Evolutionary conservation across 495 filamentous ascomycete genomes (phyloP).

Genomic region (Daldinia childiae): DNA sequence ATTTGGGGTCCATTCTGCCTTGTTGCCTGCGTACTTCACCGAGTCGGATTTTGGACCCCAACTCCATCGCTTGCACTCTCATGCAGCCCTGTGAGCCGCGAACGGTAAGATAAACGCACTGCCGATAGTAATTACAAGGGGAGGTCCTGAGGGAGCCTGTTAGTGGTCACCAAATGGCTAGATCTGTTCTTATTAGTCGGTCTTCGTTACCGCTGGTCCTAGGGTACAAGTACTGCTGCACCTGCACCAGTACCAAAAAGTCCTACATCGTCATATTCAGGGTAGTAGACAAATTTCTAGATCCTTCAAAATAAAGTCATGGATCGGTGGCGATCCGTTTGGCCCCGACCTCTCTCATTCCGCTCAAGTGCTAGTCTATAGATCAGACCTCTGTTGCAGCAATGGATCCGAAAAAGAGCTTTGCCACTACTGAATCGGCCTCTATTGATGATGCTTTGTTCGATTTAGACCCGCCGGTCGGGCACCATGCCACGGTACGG

Average conservation of each 20-base stretch:
- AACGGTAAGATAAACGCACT: conserved; percentile 47
- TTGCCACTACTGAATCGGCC: conserved; percentile 40
- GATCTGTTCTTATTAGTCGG: conserved; percentile 39
- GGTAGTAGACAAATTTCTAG: conserved; percentile 44
- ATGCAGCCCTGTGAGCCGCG: conserved; percentile 50
- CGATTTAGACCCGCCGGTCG: conserved; percentile 43
- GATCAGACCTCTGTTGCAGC: conserved; percentile 19
- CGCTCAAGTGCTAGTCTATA: conserved; percentile 41
- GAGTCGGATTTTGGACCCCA: conserved; percentile 49
- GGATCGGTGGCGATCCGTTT: conserved; percentile 46
- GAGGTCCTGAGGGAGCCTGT: conserved; percentile 45
- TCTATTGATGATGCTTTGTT: conserved; percentile 36
- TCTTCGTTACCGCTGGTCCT: conserved; percentile 48
- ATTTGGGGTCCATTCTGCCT: conserved; percentile 49
- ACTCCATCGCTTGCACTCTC: conserved; percentile 46
- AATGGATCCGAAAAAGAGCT: conserved; percentile 44
- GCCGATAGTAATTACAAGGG: conserved; percentile 44
- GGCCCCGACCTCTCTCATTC: conserved; percentile 42
- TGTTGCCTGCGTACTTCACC: conserved; percentile 52
- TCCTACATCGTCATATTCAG: conserved; percentile 50
- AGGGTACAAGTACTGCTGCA: conserved; percentile 46
- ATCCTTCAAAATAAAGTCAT: conserved; percentile 49
- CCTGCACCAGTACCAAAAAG: conserved; percentile 45
- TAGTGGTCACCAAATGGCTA: conserved; percentile 47
- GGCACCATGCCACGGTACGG: conserved; percentile 26